These are phyloP conservation scores for Penstemon davidsonii DNA, from an alignment of 257 asterid species.

Conservation along the genomic window DNA sequence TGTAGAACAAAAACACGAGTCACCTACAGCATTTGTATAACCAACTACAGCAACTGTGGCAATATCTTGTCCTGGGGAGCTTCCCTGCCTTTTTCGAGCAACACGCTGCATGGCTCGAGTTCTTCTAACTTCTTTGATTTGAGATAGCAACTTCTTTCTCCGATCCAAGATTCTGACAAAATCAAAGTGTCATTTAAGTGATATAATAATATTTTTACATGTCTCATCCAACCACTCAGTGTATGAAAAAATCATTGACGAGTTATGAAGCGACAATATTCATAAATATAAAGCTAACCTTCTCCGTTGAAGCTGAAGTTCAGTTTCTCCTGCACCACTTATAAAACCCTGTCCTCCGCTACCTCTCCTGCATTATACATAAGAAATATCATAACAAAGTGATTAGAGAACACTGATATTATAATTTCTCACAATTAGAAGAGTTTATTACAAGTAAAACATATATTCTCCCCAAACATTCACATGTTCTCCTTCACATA, in stretches of 20 bases:
- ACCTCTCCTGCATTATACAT: conserved; percentile 83
- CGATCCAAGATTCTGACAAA: conserved; percentile 77
- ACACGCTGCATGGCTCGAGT: conserved; percentile 88
- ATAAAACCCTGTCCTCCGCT: conserved; percentile 97
- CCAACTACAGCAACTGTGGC: conserved; percentile 95
- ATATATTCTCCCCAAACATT: conserved; percentile 1
- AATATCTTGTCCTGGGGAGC: conserved; percentile 60
- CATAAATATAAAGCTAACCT: conserved; percentile 48
- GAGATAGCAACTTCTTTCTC: conserved; percentile 67
- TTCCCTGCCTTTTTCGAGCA: conserved; percentile 77
- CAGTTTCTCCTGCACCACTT: conserved; percentile 99
- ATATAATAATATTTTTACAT: neutral
- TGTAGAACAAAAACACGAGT: conserved; percentile 22
- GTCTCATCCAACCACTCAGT: neutral
- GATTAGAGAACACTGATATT: neutral
- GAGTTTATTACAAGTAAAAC: conserved; percentile 2
- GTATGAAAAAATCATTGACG: neutral
- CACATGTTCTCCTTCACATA: conserved; percentile 11
- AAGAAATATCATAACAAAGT: conserved; percentile 21
- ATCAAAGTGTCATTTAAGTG: neutral
- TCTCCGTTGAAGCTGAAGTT: conserved; percentile 93
- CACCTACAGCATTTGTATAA: conserved; percentile 94
- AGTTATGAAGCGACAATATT: conserved; percentile 15
- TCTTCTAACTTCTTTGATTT: conserved; percentile 89
- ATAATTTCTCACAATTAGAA: neutral